Evolutionary conservation across 2,329 filamentous ascomycete species (phyloP).

Genomic region (Nothophaeocryptopus gaeumannii): DNA sequence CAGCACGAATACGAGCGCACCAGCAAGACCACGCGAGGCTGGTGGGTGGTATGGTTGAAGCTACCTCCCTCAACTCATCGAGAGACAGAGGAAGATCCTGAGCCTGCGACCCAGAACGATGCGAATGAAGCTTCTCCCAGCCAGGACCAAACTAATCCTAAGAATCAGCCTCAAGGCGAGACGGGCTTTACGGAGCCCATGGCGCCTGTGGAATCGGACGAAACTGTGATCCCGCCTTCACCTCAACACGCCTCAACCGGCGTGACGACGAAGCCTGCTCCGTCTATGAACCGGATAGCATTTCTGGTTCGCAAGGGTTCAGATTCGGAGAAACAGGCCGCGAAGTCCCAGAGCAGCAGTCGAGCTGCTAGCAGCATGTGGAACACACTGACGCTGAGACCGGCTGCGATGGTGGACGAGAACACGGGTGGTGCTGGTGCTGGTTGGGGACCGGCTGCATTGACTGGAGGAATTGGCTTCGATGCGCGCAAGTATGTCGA

Average conservation of each 20-base stretch:
- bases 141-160: neutral
- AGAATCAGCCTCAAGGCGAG: neutral
- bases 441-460: constrained; percentile 43
- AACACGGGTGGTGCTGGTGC: constrained; percentile 23
- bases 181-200: too few species aligned
- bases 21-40: constrained; percentile 61
- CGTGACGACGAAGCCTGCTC: constrained; percentile 2
- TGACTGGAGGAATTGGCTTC: constrained; percentile 72
- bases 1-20: constrained; percentile 56
- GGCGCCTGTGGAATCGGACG: constrained; percentile 13
- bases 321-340: constrained; percentile 10
- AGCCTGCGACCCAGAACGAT: constrained; percentile 5
- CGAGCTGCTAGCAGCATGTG: constrained; percentile 33
- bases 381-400: constrained; percentile 25
- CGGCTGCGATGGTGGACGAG: constrained; percentile 20
- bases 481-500: constrained; percentile 75
- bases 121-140: neutral
- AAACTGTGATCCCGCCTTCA: constrained; percentile 9
- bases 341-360: constrained; percentile 13
- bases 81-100: constrained; percentile 8
- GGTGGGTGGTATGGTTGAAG: constrained; percentile 67
- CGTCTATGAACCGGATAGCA: constrained; percentile 37
- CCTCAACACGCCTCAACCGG: constrained; percentile 11
- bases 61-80: constrained; percentile 38
- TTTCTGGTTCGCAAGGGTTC: constrained; percentile 41